Evolutionary conservation across 805 yeast genomes (phyloP).

Genomic region (Starmerella kuoi): DNA sequence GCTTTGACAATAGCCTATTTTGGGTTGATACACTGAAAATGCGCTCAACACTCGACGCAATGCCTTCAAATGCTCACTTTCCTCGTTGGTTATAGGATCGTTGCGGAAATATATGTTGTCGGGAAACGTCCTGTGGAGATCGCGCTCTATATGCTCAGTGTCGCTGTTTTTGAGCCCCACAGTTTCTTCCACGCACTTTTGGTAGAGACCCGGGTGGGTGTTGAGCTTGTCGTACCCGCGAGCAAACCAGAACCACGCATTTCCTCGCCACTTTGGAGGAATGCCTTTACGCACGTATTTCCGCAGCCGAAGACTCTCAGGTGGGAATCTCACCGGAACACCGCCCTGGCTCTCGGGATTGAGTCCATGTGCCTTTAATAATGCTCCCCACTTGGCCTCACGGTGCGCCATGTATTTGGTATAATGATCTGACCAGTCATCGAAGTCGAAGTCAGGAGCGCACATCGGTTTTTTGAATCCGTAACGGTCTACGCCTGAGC

Average conservation of each 20-base stretch:
- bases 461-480: slow-evolving; percentile 69
- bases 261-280: slow-evolving; percentile 95
- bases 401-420: slow-evolving; percentile 50
- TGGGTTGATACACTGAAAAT: slow-evolving; percentile 75
- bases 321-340: slow-evolving; percentile 30
- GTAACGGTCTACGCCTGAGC: slow-evolving; percentile 46
- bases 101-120: slow-evolving; percentile 73
- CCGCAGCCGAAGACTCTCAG: slow-evolving; percentile 35
- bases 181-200: slow-evolving; percentile 50
- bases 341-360: slow-evolving; percentile 31
- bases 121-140: slow-evolving; percentile 87
- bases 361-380: slow-evolving; percentile 60
- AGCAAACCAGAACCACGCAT: slow-evolving; percentile 93
- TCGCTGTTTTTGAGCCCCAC: slow-evolving; percentile 48
- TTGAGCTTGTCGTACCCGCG: slow-evolving; percentile 64
- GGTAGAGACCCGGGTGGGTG: slow-evolving; percentile 64
- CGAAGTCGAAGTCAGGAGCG: slow-evolving; percentile 45
- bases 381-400: slow-evolving; percentile 60
- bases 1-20: slow-evolving; percentile 92
- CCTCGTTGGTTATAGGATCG: slow-evolving; percentile 31
- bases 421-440: slow-evolving; percentile 66
- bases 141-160: slow-evolving; percentile 87
- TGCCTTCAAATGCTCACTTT: slow-evolving; percentile 34
- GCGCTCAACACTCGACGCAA: slow-evolving; percentile 72
- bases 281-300: slow-evolving; percentile 81